Conservation (phyloP, 2,329 filamentous ascomycete species). For the Cryphonectria naterciae region DNA sequence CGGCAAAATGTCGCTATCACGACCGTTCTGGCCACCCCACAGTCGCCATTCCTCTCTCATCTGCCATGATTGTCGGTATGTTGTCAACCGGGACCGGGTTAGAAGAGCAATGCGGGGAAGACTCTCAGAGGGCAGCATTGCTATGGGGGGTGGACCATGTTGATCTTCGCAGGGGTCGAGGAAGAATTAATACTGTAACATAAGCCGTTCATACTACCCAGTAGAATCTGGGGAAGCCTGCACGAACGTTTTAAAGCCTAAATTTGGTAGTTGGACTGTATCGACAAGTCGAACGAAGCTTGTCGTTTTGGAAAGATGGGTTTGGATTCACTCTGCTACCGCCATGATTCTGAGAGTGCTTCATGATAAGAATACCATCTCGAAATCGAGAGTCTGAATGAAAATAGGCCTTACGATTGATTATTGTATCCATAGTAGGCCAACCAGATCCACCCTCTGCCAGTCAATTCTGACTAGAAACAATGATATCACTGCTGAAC, state of each 20-base stretch:
- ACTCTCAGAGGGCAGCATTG: background rate
- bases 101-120: background rate
- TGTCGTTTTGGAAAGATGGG: background rate
- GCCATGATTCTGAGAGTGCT: background rate
- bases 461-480: background rate
- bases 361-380: background rate
- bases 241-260: background rate
- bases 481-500: background rate
- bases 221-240: background rate
- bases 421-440: background rate
- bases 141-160: background rate
- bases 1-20: slow-evolving; percentile 11
- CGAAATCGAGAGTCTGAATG: background rate
- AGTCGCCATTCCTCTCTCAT: background rate
- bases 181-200: background rate
- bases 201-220: background rate
- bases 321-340: too few relatives aligned
- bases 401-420: too few relatives aligned
- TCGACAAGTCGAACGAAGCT: background rate
- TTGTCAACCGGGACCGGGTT: background rate
- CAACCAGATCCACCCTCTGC: too few relatives aligned
- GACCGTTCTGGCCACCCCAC: background rate
- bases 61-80: background rate
- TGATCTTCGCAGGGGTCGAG: slow-evolving; percentile 7
- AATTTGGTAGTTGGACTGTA: background rate